phyloP scores from a whole-genome alignment of 2,329 filamentous ascomycete species.

The Neonectria magnoliae region DNA sequence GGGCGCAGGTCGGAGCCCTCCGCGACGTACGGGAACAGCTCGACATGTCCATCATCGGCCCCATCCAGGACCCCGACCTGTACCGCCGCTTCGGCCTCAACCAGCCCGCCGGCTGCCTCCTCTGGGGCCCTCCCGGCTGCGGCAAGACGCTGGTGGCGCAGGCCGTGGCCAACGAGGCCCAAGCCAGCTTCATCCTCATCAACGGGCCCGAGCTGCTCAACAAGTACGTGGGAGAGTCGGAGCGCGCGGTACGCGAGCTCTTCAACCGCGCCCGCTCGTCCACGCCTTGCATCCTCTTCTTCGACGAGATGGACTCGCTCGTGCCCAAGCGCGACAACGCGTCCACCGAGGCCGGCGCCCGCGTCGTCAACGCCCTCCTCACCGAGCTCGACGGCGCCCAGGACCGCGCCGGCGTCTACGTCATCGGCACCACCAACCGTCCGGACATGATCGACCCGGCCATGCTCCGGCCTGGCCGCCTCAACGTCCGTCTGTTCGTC shows the following conservation, averaged over 20 bases:
- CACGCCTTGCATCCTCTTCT: slow-evolving; percentile 94
- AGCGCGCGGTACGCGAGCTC: slow-evolving; percentile 90
- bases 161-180: slow-evolving; percentile 93
- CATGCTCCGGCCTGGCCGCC: slow-evolving; percentile 89
- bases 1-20: slow-evolving; percentile 90
- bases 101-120: slow-evolving; percentile 84
- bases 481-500: slow-evolving; percentile 90
- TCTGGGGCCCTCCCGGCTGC: slow-evolving; percentile 97
- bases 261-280: slow-evolving; percentile 89
- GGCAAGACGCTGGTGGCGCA: slow-evolving; percentile 97
- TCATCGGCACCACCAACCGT: slow-evolving; percentile 93
- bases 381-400: slow-evolving; percentile 92
- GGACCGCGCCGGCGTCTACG: slow-evolving; percentile 85
- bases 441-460: slow-evolving; percentile 97
- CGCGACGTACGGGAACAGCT: slow-evolving; percentile 82
- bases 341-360: slow-evolving; percentile 82
- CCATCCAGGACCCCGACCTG: slow-evolving; percentile 82
- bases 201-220: slow-evolving; percentile 96
- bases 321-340: slow-evolving; percentile 84
- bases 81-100: slow-evolving; percentile 83
- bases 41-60: slow-evolving; percentile 85
- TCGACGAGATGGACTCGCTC: slow-evolving; percentile 95
- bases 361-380: slow-evolving; percentile 94
- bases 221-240: slow-evolving; percentile 97
- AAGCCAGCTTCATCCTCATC: slow-evolving; percentile 97